Evolutionary conservation across 495 filamentous ascomycete genomes (phyloP), one percentile per base, ranked within the genome.

Genomic region (Viridothelium virens): DNA sequence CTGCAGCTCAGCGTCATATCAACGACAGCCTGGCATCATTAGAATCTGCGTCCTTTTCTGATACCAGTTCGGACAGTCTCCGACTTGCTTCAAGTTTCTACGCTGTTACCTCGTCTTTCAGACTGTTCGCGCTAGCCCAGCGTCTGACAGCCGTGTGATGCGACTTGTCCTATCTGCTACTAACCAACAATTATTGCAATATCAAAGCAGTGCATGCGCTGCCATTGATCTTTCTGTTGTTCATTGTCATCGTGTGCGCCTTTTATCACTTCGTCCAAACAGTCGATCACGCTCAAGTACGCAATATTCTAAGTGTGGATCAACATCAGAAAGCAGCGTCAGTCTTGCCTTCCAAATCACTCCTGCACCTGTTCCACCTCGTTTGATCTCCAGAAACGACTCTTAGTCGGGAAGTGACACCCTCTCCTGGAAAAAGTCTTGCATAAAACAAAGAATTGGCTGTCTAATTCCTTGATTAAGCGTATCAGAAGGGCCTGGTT

Each of bases 21-120:
- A 59, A 36, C 31, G 14, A 31, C 53, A 59, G 53, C 6, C 31
- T 59, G 53, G 53, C 53, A 59, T 59, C 53, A 7, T 59, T 14
- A 34, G 6, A 31, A 9, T 7, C 14, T 36, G 25, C 25, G 5
- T 7, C 31, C 18, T 36, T 36, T 59, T 36, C 36, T 36, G 53
- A 59, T 5, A 9, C 10, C n/a, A 14, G 14, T 14, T 36, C 14
- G 31, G 53, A 14, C 31, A n/a, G 18, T 14, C 36, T 33, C 14
- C 10, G 3, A 3, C 5, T 33, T 59, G 5, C 53, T n/a, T 59
- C 53, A 36, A 31, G 6, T 44, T 44, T 44, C 14, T 1, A 44
- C 7, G 41, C 41, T 44, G 14, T 7, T 14, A 44, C 7, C 6
- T 14, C 7, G 41, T 25, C 25, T 25, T 44, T 44, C 41, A 14